Percentiles rank a stretch among this genome's conserved stretches.
Conservation (phyloP, 2,329 filamentous ascomycete genomes). For the Dendryphion nanum region DNA sequence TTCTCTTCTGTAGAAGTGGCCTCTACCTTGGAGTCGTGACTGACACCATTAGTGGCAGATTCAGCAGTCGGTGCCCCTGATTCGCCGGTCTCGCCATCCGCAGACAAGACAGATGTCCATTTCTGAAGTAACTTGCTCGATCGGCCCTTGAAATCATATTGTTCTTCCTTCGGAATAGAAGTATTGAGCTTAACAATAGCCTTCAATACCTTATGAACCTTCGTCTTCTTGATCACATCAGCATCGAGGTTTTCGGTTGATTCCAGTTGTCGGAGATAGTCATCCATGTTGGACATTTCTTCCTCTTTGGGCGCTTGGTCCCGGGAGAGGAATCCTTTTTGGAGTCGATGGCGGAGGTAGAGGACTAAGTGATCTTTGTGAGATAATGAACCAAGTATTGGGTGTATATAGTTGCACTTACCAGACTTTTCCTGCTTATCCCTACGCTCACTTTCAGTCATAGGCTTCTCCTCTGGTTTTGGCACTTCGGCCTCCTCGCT, state of each 20-base stretch:
- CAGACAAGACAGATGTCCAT: conserved; percentile 76
- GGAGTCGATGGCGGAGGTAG: conserved; percentile 89
- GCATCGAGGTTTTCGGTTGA: conserved; percentile 78
- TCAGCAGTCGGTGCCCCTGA: conserved; percentile 13
- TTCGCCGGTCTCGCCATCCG: conserved; percentile 29
- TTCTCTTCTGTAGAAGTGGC: conserved; percentile 35
- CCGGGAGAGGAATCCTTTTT: conserved; percentile 86
- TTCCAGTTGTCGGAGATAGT: conserved; percentile 79
- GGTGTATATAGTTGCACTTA: conserved; percentile 24
- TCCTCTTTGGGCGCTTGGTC: conserved; percentile 84
- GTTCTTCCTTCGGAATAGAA: conserved; percentile 76
- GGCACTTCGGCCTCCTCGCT: conserved; percentile 62
- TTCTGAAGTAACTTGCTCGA: conserved; percentile 76
- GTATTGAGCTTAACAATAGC: conserved; percentile 85
- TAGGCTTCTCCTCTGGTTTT: conserved; percentile 55
- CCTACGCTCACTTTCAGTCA: conserved; percentile 55
- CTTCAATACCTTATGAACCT: conserved; percentile 98
- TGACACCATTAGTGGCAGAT: conserved; percentile 34
- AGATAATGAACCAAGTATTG: not conserved
- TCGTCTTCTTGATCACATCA: conserved; percentile 83
- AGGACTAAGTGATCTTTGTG: conserved; percentile 58
- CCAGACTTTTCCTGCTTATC: conserved; percentile 59
- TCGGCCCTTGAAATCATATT: conserved; percentile 84
- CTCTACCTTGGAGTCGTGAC: conserved; percentile 20
- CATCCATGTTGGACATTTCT: conserved; percentile 76